Evolutionary conservation across 345 rosid species (phyloP).

Genomic region (Conringia planisiliqua): DNA sequence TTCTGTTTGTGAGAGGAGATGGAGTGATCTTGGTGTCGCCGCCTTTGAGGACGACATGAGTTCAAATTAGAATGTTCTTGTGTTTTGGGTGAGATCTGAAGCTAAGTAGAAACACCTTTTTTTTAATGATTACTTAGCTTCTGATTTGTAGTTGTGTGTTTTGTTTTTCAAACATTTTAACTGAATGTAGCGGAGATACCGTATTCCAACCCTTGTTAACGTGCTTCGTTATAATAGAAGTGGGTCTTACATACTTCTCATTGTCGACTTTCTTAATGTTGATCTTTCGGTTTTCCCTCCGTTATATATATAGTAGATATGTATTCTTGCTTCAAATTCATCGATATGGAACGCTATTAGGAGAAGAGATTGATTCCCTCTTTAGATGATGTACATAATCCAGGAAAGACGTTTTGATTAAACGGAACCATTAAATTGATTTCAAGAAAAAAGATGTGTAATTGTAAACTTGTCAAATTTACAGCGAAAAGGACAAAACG

Average conservation of each 20-base stretch:
- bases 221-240: neutral
- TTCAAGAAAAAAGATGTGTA: neutral
- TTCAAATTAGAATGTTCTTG: neutral
- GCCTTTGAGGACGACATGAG: slow-evolving; percentile 1
- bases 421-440: neutral
- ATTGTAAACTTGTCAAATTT: neutral
- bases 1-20: slow-evolving; percentile 93
- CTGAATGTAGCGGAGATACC: neutral
- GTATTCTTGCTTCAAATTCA: neutral
- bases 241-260: neutral
- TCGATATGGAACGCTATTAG: neutral
- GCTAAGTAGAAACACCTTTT: neutral
- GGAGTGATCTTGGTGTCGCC: slow-evolving; percentile 46
- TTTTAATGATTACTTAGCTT: neutral
- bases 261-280: neutral
- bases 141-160: neutral
- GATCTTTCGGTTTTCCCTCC: neutral
- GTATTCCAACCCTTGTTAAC: neutral
- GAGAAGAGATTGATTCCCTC: neutral
- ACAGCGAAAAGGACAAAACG: neutral
- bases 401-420: neutral
- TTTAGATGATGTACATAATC: neutral
- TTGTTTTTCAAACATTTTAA: neutral
- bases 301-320: too few species aligned
- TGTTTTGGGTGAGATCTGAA: neutral